phyloP scores from a whole-genome alignment of 208 protist species.

The Trypanosomatidae sp. region DNA sequence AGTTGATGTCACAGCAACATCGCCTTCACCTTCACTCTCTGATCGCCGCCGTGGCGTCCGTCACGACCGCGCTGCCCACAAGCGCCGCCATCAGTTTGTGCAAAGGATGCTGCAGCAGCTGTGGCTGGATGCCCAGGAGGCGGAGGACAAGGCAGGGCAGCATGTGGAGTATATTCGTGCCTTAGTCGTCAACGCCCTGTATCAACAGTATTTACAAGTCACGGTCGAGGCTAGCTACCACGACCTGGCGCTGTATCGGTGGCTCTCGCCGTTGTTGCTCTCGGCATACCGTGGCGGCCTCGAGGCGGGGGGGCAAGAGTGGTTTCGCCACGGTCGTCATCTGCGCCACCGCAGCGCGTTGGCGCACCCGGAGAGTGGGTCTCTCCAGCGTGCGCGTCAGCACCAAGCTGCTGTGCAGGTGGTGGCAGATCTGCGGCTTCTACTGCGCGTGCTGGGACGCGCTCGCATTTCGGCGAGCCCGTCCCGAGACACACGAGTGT shows the following conservation, averaged over 20 bases:
- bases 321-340: background rate
- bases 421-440: constrained; percentile 13
- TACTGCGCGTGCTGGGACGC: constrained; percentile 12
- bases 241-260: constrained; percentile 50
- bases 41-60: background rate
- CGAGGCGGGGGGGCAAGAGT: background rate
- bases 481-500: background rate
- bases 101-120: constrained; percentile 13
- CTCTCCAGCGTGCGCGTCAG: constrained; percentile 3
- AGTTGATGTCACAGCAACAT: background rate
- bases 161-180: constrained; percentile 51
- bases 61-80: background rate
- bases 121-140: constrained; percentile 26
- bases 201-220: constrained; percentile 62
- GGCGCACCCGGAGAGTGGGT: background rate
- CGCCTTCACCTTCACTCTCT: background rate
- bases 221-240: constrained; percentile 38
- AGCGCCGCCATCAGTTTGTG: constrained; percentile 3
- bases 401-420: constrained; percentile 24
- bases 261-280: constrained; percentile 28
- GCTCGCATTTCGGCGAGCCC: constrained; percentile 8
- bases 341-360: background rate
- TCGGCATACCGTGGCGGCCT: background rate
- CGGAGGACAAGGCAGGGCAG: constrained; percentile 38
- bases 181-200: constrained; percentile 42